Conservation (phyloP, 371 early-diverging fungal genomes). For the Mortierella sp. region DNA sequence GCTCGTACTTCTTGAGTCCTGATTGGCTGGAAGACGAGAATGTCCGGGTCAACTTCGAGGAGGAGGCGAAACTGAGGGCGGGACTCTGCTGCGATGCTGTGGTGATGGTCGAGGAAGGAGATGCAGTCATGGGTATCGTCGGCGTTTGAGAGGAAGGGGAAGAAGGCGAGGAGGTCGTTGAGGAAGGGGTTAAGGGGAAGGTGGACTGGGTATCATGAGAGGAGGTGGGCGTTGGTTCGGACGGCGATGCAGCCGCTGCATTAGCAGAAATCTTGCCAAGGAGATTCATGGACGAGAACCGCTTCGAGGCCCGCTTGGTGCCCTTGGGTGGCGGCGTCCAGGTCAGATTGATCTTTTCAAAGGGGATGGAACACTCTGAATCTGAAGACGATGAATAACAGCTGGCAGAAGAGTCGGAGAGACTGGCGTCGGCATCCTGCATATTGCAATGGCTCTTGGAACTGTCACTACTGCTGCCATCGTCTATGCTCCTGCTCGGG, state of each 20-base stretch:
- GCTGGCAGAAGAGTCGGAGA: conserved; percentile 40
- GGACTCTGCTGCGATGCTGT: conserved; percentile 18
- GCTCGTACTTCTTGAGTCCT: conserved; percentile 52
- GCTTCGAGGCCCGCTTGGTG: conserved; percentile 37
- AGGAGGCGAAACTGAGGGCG: conserved; percentile 22
- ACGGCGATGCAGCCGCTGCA: neutral
- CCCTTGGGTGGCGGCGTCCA: conserved; percentile 53
- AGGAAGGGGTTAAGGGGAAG: neutral
- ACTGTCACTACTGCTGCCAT: neutral
- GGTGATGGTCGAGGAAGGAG: conserved; percentile 3
- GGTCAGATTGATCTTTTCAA: conserved; percentile 51
- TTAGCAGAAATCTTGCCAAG: conserved; percentile 11
- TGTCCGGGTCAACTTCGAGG: conserved; percentile 20
- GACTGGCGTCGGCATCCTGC: conserved; percentile 49
- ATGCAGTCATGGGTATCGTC: conserved; percentile 8
- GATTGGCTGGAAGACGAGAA: conserved; percentile 35
- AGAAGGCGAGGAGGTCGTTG: neutral
- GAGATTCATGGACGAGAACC: conserved; percentile 34
- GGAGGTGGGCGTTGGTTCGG: neutral
- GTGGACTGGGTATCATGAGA: conserved; percentile 14
- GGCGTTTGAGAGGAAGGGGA: conserved; percentile 11
- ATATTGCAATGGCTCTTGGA: conserved; percentile 28
- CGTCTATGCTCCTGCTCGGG: neutral
- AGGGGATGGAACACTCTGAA: conserved; percentile 46
- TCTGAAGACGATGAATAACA: conserved; percentile 51